Evolutionary conservation across 2,329 filamentous ascomycete species (phyloP).

Genomic region (Colletotrichum cuscutae): DNA sequence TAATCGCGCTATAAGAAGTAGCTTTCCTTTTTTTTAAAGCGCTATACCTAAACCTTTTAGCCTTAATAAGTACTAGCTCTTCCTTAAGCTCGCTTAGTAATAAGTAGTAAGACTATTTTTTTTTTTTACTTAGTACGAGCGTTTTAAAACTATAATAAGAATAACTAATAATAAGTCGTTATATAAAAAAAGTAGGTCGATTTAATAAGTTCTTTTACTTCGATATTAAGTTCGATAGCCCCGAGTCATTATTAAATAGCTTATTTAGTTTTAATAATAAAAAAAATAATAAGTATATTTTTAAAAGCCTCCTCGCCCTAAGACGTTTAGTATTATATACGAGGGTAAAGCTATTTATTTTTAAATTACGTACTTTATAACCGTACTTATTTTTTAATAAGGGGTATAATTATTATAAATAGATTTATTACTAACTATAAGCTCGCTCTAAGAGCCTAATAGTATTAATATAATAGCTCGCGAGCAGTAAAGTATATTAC

Average conservation of each 20-base stretch:
- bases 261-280: conserved; percentile 2
- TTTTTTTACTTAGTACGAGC: neutral
- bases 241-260: neutral
- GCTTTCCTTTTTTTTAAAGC: conserved; percentile 23
- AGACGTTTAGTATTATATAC: neutral
- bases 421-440: neutral
- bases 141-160: conserved; percentile 28
- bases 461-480: neutral
- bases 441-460: neutral
- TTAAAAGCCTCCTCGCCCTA: neutral
- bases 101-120: neutral
- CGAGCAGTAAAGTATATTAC: neutral
- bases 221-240: neutral
- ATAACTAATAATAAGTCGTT: conserved; percentile 32
- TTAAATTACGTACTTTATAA: neutral
- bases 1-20: conserved; percentile 36
- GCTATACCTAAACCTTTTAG: conserved; percentile 36
- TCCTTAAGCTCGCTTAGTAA: neutral
- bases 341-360: conserved; percentile 12
- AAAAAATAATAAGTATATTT: neutral
- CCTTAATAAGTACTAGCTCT: conserved; percentile 35
- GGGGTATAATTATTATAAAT: neutral
- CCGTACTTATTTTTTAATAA: conserved; percentile 1
- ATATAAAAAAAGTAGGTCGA: conserved; percentile 23
- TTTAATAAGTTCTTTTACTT: conserved; percentile 18